phyloP scores from a whole-genome alignment of 768 basidiomycete species.

The Pleurotus sapidus region DNA sequence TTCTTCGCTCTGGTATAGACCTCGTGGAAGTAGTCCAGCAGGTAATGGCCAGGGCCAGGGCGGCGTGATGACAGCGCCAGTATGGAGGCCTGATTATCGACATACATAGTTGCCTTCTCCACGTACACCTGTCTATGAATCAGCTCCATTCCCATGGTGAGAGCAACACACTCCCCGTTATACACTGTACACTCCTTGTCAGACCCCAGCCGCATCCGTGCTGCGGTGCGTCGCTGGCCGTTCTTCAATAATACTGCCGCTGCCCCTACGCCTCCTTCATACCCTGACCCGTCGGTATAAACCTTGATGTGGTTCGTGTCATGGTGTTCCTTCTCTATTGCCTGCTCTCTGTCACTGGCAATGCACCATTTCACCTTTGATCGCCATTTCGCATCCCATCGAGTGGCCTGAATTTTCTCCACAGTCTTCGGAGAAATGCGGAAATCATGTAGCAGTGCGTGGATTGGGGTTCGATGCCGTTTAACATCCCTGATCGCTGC shows the following conservation, averaged over 20 bases:
- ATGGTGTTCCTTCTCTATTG: background rate
- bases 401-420: constrained; percentile 7
- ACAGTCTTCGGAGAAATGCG: constrained; percentile 5
- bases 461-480: constrained; percentile 10
- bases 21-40: constrained; percentile 6
- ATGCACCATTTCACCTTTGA: background rate
- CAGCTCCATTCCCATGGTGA: constrained; percentile 22
- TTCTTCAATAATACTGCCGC: constrained; percentile 10
- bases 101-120: background rate
- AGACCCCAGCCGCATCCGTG: constrained; percentile 18
- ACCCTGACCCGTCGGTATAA: constrained; percentile 8
- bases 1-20: background rate
- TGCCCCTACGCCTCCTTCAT: background rate
- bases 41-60: background rate
- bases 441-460: constrained; percentile 8
- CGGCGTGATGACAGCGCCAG: background rate
- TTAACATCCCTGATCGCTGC: constrained; percentile 6
- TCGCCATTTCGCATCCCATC: background rate
- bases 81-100: constrained; percentile 15
- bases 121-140: constrained; percentile 11
- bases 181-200: constrained; percentile 22
- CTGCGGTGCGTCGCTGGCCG: background rate
- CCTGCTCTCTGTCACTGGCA: background rate
- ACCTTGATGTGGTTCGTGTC: constrained; percentile 7
- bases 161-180: constrained; percentile 25